These are phyloP conservation scores for Tylopilus cervinicoccineus DNA, from an alignment of 768 basidiomycete species.

Conservation along the genomic window DNA sequence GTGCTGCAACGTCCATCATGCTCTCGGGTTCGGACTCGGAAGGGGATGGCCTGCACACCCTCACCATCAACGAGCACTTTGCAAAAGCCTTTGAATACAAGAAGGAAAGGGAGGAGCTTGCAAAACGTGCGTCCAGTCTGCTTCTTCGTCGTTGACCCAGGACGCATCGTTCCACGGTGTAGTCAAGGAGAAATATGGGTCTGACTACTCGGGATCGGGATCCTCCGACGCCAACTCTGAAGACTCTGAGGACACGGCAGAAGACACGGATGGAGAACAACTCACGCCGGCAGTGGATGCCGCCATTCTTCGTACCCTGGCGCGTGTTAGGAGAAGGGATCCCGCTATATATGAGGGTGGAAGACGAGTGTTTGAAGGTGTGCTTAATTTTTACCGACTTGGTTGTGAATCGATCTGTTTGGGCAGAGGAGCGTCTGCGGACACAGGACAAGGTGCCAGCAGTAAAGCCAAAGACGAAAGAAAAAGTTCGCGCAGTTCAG, in stretches of 20 bases:
- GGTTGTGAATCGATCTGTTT: not conserved
- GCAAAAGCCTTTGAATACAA: slow-evolving; percentile 81
- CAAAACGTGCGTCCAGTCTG: slow-evolving; percentile 51
- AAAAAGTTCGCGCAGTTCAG: slow-evolving; percentile 42
- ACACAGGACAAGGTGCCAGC: slow-evolving; percentile 27
- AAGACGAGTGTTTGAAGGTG: slow-evolving; percentile 78
- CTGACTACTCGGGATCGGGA: slow-evolving; percentile 46
- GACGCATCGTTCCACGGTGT: not conserved
- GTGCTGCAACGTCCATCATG: slow-evolving; percentile 29
- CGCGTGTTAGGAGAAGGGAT: slow-evolving; percentile 76
- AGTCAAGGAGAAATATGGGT: slow-evolving; percentile 90
- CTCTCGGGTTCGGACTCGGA: slow-evolving; percentile 50
- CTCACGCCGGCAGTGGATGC: slow-evolving; percentile 91
- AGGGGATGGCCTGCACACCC: slow-evolving; percentile 37
- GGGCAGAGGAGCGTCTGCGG: slow-evolving; percentile 60
- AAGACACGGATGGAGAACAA: slow-evolving; percentile 94
- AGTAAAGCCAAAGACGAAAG: slow-evolving; percentile 34
- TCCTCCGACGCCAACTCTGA: slow-evolving; percentile 32
- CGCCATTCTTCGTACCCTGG: slow-evolving; percentile 88
- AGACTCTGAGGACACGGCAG: slow-evolving; percentile 74
- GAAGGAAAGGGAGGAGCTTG: slow-evolving; percentile 83
- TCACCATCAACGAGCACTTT: slow-evolving; percentile 72
- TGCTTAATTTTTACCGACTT: not conserved
- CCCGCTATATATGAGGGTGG: slow-evolving; percentile 77
- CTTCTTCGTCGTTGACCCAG: slow-evolving; percentile 1